These are phyloP conservation scores for Pythium coloratum DNA, from an alignment of 352 stramenopile species.

Conservation along the genomic window DNA sequence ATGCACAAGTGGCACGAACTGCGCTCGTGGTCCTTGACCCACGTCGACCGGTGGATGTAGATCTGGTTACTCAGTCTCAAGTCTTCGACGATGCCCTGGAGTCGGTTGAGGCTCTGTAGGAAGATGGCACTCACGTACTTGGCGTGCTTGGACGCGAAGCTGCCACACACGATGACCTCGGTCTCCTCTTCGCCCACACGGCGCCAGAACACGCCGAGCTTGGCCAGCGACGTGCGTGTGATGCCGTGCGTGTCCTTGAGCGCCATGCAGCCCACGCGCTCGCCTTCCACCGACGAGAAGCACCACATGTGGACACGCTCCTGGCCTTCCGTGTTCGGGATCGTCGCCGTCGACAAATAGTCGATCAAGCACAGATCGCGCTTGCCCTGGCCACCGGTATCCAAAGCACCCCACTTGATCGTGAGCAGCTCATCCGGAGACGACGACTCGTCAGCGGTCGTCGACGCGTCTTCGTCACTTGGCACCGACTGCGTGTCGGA, in stretches of 20 bases:
- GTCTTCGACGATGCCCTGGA: conserved; percentile 74
- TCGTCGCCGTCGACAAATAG: conserved; percentile 62
- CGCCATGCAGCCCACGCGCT: conserved; percentile 76
- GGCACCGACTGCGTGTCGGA: conserved; percentile 25
- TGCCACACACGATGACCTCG: conserved; percentile 78
- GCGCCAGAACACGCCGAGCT: conserved; percentile 76
- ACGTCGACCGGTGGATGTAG: conserved; percentile 72
- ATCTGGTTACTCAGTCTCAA: conserved; percentile 72
- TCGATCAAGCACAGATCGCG: conserved; percentile 75
- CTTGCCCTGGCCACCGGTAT: conserved; percentile 55
- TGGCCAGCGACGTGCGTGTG: conserved; percentile 51
- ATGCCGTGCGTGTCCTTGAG: conserved; percentile 75
- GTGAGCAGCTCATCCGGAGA: conserved; percentile 59
- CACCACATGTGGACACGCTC: conserved; percentile 72
- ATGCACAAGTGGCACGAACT: conserved; percentile 74
- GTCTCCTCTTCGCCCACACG: conserved; percentile 66
- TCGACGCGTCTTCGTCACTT: conserved; percentile 18
- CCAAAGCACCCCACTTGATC: conserved; percentile 76
- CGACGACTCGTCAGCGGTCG: conserved; percentile 29
- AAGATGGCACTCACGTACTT: conserved; percentile 54
- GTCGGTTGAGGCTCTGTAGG: conserved; percentile 45
- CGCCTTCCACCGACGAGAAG: conserved; percentile 68
- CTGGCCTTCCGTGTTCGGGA: conserved; percentile 58
- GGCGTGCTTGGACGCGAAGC: conserved; percentile 72
- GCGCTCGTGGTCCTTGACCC: conserved; percentile 75